Base-by-base conservation (phyloP, 1,139 yeast species). In the Magnusiomyces starmeri region DNA sequence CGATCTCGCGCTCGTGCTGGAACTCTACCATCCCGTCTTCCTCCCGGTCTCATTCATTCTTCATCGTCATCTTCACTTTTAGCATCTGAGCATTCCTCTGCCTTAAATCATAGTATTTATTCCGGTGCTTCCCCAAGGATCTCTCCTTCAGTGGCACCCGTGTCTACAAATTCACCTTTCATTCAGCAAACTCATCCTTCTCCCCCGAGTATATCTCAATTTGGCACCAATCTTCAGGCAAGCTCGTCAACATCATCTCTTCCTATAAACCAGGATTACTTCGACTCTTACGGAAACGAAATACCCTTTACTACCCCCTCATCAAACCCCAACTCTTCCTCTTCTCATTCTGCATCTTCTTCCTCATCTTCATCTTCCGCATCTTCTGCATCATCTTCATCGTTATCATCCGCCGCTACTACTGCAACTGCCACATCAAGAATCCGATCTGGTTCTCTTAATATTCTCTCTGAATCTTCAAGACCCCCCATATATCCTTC, bases 1-100 rank as follows among this genome's bases (percentile, higher is more conserved):
- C 54, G 64, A 25, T 57, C 62, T 21, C 66, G 76, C 22, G 72
- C 75, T 2, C 63, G 76, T 47, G 75, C 76, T 4, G 76, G 75
- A 16, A 72, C 76, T 29, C 62, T 72, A 46, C 76, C 76, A 14
- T 70, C 75, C 34, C 59, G 75, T 43, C 63, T 71, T 22, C 65
- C 73, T 43, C 68, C 71, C 16, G 63, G 63, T 2, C 50, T 53
- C 10, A 27, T 48, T 37, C 48, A 58, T 20, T 51, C 51, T 49
- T 51, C 49, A 24, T 49, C 65, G 12, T 57, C 63, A 50, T 39
- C 20, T 20, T 9, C 27, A 40, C 22, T n/a, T 10, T 8, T 22
- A 50, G 29, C 50, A 12, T 34, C 53, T 21, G 35, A 41, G 16
- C 52, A 46, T 18, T 25, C 53, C 29, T 46, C 53, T 39, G 46